These are phyloP conservation scores for Plectranthus barbatus DNA, from an alignment of 257 asterid species.

Conservation along the genomic window DNA sequence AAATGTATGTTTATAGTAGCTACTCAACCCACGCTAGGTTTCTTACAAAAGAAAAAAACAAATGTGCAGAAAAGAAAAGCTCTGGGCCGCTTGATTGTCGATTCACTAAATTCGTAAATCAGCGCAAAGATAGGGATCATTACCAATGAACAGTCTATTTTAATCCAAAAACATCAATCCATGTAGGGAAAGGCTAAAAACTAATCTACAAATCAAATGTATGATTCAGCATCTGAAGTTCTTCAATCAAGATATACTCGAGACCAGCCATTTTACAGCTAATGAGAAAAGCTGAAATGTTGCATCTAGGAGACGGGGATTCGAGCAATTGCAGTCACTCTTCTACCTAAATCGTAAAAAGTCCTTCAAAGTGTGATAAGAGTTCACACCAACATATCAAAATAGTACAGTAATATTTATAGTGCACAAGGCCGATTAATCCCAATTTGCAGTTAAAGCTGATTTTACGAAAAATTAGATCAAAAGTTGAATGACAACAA, in stretches of 20 bases:
- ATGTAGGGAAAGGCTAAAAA: not conserved
- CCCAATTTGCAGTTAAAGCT: not conserved
- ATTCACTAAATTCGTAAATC: too few relatives aligned
- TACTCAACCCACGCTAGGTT: not conserved
- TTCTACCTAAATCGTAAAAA: too few relatives aligned
- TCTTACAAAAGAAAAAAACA: not conserved
- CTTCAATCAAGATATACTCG: not conserved
- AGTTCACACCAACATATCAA: not conserved
- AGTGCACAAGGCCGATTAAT: not conserved
- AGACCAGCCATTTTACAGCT: not conserved
- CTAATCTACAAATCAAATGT: not conserved
- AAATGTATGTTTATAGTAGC: not conserved
- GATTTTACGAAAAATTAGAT: not conserved
- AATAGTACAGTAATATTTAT: not conserved
- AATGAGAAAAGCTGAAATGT: not conserved
- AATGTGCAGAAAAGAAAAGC: not conserved
- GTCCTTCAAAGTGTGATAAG: not conserved
- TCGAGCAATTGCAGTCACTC: not conserved
- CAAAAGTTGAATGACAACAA: not conserved
- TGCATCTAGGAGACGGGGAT: not conserved
- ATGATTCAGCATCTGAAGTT: not conserved
- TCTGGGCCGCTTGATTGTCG: conserved; percentile 95
- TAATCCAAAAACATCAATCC: not conserved
- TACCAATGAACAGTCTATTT: not conserved
- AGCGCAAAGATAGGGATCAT: not conserved